Evolutionary conservation across 805 yeast species (phyloP).

Genomic region (Teunomyces stri): DNA sequence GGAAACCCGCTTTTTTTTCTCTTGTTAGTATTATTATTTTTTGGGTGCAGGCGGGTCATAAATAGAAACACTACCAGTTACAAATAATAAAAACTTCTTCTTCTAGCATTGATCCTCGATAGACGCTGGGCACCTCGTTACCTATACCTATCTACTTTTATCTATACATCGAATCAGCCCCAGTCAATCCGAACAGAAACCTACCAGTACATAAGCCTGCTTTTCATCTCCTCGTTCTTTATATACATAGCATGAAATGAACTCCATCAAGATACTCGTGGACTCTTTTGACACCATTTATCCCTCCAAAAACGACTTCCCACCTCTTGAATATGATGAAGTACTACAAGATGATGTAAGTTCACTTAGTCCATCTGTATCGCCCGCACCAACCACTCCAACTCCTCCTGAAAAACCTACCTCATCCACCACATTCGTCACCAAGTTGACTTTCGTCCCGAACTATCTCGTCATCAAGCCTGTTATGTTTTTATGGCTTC

Average conservation of each 20-base stretch:
- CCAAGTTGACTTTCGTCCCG: conserved; percentile 41
- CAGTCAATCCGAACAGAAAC: neutral
- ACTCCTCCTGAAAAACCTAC: neutral
- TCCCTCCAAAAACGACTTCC: conserved; percentile 9
- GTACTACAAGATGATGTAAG: neutral
- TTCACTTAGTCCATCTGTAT: neutral
- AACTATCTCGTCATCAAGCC: conserved; percentile 54
- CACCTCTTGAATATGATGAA: conserved; percentile 8
- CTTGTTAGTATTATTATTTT: neutral
- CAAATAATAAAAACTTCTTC: neutral
- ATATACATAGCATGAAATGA: conserved; percentile 19
- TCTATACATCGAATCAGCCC: neutral
- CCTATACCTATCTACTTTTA: neutral
- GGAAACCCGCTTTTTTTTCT: neutral
- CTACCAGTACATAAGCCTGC: too few relatives aligned
- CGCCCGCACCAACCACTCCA: neutral
- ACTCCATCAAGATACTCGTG: conserved; percentile 33
- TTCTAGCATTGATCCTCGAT: neutral
- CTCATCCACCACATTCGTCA: neutral
- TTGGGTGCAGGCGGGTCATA: conserved; percentile 3
- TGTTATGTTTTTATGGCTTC: conserved; percentile 43
- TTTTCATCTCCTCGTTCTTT: too few relatives aligned
- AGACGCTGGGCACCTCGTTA: neutral
- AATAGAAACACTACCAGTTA: neutral
- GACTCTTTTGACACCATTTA: conserved; percentile 30